phyloP scores from a whole-genome alignment of 2,329 filamentous ascomycete species.

The Neofusicoccum sp. region DNA sequence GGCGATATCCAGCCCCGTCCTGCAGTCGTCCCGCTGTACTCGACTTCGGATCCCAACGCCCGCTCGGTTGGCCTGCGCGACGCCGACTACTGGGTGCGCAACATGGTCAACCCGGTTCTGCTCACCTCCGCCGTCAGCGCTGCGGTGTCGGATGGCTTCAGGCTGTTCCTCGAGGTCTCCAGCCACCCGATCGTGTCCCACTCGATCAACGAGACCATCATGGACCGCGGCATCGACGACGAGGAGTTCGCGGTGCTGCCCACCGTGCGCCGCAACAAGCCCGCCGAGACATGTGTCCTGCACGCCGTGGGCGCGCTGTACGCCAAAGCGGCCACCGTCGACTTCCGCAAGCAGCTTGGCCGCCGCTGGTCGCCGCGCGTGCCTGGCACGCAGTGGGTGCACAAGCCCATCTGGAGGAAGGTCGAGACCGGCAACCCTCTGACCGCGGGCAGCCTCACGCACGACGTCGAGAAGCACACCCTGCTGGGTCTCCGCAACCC shows the following conservation, averaged over 20 bases:
- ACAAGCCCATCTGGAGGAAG: constrained; percentile 26
- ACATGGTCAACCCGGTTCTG: constrained; percentile 43
- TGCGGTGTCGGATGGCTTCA: constrained; percentile 41
- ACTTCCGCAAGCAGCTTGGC: constrained; percentile 24
- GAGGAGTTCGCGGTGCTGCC: constrained; percentile 36
- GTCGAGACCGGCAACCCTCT: constrained; percentile 13
- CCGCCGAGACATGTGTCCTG: constrained; percentile 31
- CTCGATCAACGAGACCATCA: constrained; percentile 45
- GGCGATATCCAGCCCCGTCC: constrained; percentile 27
- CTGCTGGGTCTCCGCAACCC: constrained; percentile 36
- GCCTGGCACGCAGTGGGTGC: constrained; percentile 32
- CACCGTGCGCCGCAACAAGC: constrained; percentile 34
- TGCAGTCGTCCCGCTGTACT: constrained; percentile 35
- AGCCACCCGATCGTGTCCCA: constrained; percentile 47
- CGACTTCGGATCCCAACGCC: constrained; percentile 35
- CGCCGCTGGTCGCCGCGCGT: constrained; percentile 22
- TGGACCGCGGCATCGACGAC: constrained; percentile 29
- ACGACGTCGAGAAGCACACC: constrained; percentile 41
- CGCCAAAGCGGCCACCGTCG: constrained; percentile 33
- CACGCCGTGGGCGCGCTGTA: constrained; percentile 34
- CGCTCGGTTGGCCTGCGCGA: constrained; percentile 30
- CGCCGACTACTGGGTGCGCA: constrained; percentile 41
- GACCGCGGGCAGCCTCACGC: constrained; percentile 16
- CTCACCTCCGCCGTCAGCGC: constrained; percentile 40
- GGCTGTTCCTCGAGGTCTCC: constrained; percentile 47